phyloP scores from a whole-genome alignment of 371 early-diverging fungal genomes.

The Mortierella sp. region DNA sequence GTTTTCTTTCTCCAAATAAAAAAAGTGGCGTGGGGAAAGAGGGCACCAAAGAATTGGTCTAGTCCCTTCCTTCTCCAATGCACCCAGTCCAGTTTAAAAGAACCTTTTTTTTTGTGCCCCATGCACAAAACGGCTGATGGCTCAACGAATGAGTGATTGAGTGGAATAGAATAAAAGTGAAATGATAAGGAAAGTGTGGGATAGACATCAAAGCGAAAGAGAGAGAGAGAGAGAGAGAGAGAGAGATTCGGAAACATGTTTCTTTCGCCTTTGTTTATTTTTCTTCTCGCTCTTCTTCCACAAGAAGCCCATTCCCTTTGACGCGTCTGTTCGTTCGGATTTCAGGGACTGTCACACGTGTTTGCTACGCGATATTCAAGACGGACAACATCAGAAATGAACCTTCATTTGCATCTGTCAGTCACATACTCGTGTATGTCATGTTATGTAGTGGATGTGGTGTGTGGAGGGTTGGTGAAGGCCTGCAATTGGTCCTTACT shows the following conservation, averaged over 20 bases:
- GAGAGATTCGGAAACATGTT: neutral
- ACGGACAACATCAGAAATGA: neutral
- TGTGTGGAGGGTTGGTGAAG: neutral
- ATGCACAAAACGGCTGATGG: neutral
- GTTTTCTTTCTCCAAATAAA: neutral
- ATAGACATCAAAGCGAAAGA: neutral
- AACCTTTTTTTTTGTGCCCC: neutral
- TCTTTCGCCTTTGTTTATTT: neutral
- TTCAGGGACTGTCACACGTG: slow-evolving; percentile 4
- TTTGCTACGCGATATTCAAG: neutral
- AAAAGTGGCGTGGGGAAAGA: neutral
- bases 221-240: too few relatives aligned
- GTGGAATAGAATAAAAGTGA: neutral
- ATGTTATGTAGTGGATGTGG: neutral
- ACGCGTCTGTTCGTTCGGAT: neutral
- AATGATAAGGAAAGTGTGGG: neutral
- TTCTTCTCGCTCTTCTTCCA: neutral
- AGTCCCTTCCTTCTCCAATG: neutral
- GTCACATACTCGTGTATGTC: neutral
- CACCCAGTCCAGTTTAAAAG: neutral
- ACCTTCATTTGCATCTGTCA: too few relatives aligned
- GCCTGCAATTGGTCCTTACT: neutral
- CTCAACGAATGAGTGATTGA: neutral
- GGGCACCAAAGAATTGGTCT: neutral
- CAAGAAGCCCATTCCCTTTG: neutral